Conservation (phyloP, 2,329 filamentous ascomycete species). For the Simplicillium sp. region DNA sequence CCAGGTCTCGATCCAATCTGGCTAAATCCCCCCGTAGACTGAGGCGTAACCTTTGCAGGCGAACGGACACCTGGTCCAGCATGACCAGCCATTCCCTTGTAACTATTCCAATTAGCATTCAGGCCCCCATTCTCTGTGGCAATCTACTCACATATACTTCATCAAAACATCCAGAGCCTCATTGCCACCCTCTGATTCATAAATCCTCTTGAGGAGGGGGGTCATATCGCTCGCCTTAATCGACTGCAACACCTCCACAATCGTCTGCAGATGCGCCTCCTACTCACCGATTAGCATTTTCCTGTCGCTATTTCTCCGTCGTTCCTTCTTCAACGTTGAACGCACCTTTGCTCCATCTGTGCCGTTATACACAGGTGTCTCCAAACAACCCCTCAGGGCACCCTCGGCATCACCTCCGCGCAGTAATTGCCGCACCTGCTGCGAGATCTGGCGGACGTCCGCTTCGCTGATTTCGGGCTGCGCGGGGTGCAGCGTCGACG, state of each 20-base stretch:
- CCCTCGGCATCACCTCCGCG: conserved; percentile 81
- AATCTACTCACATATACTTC: conserved; percentile 79
- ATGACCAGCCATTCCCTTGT: conserved; percentile 72
- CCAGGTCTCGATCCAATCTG: conserved; percentile 56
- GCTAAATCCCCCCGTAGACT: conserved; percentile 74
- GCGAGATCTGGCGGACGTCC: conserved; percentile 68
- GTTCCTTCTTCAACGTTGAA: neutral
- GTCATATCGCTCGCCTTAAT: conserved; percentile 97
- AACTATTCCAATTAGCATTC: conserved; percentile 37
- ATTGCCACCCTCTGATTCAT: conserved; percentile 65
- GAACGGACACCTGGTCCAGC: conserved; percentile 34
- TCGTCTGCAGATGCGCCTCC: conserved; percentile 79
- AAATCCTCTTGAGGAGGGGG: conserved; percentile 73
- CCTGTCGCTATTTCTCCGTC: too few species aligned
- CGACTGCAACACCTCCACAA: conserved; percentile 88
- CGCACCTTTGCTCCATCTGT: conserved; percentile 47
- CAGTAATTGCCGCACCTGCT: conserved; percentile 79
- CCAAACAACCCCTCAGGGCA: conserved; percentile 72
- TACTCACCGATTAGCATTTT: conserved; percentile 24
- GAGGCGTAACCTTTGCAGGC: conserved; percentile 48
- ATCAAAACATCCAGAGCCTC: conserved; percentile 88
- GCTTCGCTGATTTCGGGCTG: conserved; percentile 64
- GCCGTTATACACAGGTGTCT: conserved; percentile 70
- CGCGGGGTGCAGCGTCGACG: conserved; percentile 70
- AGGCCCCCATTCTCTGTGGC: neutral